Base-by-base conservation (phyloP, 2,329 filamentous ascomycete genomes). In the Aspergillus sp. region DNA sequence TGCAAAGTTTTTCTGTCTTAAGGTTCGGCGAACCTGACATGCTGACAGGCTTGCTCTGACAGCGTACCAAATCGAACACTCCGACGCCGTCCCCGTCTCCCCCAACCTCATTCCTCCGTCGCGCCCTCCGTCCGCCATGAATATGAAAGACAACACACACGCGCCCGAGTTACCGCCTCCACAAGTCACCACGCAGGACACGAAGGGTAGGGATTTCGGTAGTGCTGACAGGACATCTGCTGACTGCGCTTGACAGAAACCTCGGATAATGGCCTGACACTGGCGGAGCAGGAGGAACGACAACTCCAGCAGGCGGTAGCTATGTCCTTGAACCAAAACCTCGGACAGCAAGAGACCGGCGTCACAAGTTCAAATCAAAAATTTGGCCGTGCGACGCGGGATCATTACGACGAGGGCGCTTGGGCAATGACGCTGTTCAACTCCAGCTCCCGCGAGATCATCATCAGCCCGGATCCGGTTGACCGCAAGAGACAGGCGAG, bases 381-480 rank as follows among this genome's bases (percentile, higher is more conserved):
- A 11, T 87, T 88, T 70, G 81, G 83, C 5, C 85, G 84, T 57
- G 85, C 85, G 1, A 86, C 79, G 22, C 78, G 80, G 61, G 80
- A 82, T 25, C 72, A 83, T 64, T 87, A 88, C 68, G 84, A 87
- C 28, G 75, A 79, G 53, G 74, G 71, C 7, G 73, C 80, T 19
- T 89, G 87, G 87, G 84, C 84, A 2, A 74, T 89, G 77, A 83
- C 83, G 3, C 71, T 82, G 5, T 77, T 81, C 54, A 78, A 80
- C 43, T 71, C 79, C 3, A 80, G 79, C 23, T 76, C 80, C 30
- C 79, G 79, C 57, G 84, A 87, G 70, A 80, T 85, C 34, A 77
- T 85, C 25, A 81, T 84, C 38, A 85, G 87, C 68, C 82, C 83
- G 1, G 77, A 84, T 43, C 80, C 83, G 0, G 73, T 76, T 60